phyloP scores from a whole-genome alignment of 1,284 basidiomycete species.

The Ganoderma lingzhi region DNA sequence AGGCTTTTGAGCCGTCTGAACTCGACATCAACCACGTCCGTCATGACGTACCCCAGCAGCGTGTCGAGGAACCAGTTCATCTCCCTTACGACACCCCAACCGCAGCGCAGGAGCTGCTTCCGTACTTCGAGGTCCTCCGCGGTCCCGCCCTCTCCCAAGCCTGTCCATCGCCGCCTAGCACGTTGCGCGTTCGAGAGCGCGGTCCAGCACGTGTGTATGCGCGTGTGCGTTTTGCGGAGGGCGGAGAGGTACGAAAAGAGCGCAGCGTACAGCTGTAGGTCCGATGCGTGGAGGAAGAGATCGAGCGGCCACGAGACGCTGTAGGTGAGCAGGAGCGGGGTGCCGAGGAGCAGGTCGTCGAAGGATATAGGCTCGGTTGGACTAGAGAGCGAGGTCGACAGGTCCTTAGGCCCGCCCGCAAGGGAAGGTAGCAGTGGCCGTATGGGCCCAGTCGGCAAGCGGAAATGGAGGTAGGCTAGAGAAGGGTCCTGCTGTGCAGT shows the following conservation, averaged over 20 bases:
- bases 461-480: constrained; percentile 75
- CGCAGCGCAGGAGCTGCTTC: constrained; percentile 72
- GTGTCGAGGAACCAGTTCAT: constrained; percentile 94
- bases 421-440: constrained; percentile 80
- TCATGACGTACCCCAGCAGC: constrained; percentile 85
- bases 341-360: constrained; percentile 81
- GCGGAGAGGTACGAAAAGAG: constrained; percentile 88
- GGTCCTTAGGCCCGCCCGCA: constrained; percentile 44
- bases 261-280: constrained; percentile 78
- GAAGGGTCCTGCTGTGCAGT: constrained; percentile 83
- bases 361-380: constrained; percentile 61
- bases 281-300: constrained; percentile 83
- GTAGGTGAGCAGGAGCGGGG: constrained; percentile 74
- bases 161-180: constrained; percentile 84
- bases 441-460: constrained; percentile 79
- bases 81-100: constrained; percentile 86
- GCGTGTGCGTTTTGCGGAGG: constrained; percentile 82
- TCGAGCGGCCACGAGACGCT: constrained; percentile 87
- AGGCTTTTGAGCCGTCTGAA: constrained; percentile 72
- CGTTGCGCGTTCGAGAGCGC: constrained; percentile 86
- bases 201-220: constrained; percentile 84
- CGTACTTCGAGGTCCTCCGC: constrained; percentile 70
- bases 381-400: constrained; percentile 43
- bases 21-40: constrained; percentile 89
- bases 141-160: constrained; percentile 86